Conservation (phyloP, 371 early-diverging fungal species). For the Zychaea mexicana region DNA sequence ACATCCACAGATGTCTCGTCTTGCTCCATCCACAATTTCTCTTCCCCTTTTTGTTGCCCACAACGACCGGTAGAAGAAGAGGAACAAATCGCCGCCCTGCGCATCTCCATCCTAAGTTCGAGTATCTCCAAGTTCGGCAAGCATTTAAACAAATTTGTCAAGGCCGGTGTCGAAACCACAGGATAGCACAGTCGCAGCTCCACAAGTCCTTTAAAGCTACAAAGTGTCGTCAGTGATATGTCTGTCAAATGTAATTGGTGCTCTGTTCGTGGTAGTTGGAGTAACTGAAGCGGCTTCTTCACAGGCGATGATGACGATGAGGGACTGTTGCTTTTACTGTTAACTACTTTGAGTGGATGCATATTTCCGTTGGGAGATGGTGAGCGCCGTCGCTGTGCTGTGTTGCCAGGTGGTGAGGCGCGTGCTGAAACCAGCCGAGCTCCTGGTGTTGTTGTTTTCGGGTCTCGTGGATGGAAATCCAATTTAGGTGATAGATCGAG, state of each 20-base stretch:
- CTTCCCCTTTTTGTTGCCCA: neutral
- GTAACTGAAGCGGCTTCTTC: neutral
- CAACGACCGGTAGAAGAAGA: neutral
- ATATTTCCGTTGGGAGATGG: neutral
- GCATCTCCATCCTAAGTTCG: conserved; percentile 18
- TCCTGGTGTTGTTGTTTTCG: neutral
- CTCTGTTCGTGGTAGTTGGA: conserved; percentile 15
- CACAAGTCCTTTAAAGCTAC: conserved; percentile 10
- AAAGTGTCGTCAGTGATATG: neutral
- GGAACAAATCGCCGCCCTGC: neutral
- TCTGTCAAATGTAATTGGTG: conserved; percentile 16
- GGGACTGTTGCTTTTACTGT: neutral
- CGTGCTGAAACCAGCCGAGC: neutral
- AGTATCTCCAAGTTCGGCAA: conserved; percentile 12
- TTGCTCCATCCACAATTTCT: neutral
- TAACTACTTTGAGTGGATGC: neutral
- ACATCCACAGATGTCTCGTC: conserved; percentile 3
- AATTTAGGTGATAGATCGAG: conserved; percentile 30
- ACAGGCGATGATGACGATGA: neutral
- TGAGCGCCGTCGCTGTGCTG: neutral
- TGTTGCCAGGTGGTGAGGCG: neutral
- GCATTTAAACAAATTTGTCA: conserved; percentile 11
- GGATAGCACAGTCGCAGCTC: conserved; percentile 25
- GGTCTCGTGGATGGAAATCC: conserved; percentile 28
- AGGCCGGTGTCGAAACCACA: neutral